phyloP scores from a whole-genome alignment of 331 rosid genomes.

The Quercus tomentella region DNA sequence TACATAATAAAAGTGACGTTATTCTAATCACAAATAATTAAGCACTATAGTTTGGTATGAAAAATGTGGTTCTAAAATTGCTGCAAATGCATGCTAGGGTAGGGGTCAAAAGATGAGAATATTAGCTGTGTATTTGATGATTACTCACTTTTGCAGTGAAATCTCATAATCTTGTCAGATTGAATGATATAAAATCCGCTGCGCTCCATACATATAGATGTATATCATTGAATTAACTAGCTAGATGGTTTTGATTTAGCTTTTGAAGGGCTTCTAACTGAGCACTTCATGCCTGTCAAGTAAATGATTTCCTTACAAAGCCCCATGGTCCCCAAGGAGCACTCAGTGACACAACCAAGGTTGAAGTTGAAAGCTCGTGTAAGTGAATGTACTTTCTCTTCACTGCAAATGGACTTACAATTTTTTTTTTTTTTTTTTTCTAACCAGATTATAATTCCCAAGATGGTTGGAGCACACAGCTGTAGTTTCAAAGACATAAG shows the following conservation, averaged over 20 bases:
- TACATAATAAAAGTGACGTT: too few relatives aligned
- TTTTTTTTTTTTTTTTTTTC: too few relatives aligned
- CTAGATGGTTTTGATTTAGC: slow-evolving; percentile 19
- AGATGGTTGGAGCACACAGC: too few relatives aligned
- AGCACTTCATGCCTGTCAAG: slow-evolving; percentile 42
- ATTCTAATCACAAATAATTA: too few relatives aligned
- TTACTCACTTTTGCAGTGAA: slow-evolving; percentile 52
- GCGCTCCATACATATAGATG: slow-evolving; percentile 8
- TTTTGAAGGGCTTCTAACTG: slow-evolving; percentile 33
- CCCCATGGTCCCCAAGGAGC: slow-evolving; percentile 35
- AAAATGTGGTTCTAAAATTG: too few relatives aligned
- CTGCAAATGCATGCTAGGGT: too few relatives aligned
- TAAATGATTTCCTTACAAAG: slow-evolving; percentile 32
- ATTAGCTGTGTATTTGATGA: slow-evolving; percentile 59
- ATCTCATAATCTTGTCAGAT: slow-evolving; percentile 49
- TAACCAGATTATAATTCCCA: too few relatives aligned
- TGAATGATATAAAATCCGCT: neutral
- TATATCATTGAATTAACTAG: slow-evolving; percentile 28
- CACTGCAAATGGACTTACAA: neutral
- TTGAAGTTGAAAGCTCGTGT: slow-evolving; percentile 1
- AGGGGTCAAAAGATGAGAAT: slow-evolving; percentile 10
- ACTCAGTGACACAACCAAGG: slow-evolving; percentile 16
- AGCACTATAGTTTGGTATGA: too few relatives aligned
- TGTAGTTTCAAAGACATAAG: too few relatives aligned
- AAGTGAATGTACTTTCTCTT: neutral